phyloP scores from a whole-genome alignment of 768 basidiomycete genomes.

The Boletus sp. region DNA sequence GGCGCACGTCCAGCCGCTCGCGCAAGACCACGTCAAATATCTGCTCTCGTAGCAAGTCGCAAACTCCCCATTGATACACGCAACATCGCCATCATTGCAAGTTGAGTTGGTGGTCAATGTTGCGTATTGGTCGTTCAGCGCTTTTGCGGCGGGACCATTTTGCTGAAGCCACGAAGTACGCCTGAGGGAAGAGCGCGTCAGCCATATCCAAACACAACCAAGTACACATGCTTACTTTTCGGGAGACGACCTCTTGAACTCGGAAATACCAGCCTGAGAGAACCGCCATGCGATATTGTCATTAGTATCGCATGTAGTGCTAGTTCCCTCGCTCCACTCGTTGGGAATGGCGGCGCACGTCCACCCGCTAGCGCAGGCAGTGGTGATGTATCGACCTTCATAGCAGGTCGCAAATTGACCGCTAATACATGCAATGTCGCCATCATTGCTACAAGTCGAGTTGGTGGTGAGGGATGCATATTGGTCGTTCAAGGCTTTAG shows the following conservation, averaged over 20 bases:
- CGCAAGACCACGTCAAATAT: constrained; percentile 15
- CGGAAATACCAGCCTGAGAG: constrained; percentile 12
- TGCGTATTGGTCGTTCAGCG: constrained; percentile 23
- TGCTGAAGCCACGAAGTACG: constrained; percentile 21
- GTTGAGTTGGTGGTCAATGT: constrained; percentile 15
- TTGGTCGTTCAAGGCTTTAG: constrained; percentile 23
- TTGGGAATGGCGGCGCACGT: constrained; percentile 26
- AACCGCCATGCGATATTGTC: constrained; percentile 11
- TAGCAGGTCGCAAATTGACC: constrained; percentile 17
- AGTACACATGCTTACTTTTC: background rate
- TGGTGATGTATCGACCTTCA: constrained; percentile 11
- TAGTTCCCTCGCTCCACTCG: constrained; percentile 21
- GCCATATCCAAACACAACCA: background rate
- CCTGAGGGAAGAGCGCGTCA: constrained; percentile 4
- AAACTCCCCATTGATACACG: constrained; percentile 21
- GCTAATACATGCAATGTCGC: constrained; percentile 16
- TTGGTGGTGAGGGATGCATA: constrained; percentile 12
- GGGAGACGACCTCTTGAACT: constrained; percentile 9
- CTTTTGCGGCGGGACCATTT: constrained; percentile 25
- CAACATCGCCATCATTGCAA: constrained; percentile 16
- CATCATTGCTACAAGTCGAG: constrained; percentile 18
- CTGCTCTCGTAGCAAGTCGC: constrained; percentile 13
- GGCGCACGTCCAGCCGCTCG: constrained; percentile 16
- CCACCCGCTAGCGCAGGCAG: constrained; percentile 14
- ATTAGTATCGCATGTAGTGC: constrained; percentile 16